These are phyloP conservation scores for Aureobasidium sp. DNA, from an alignment of 2,329 filamentous ascomycete species.

Conservation along the genomic window DNA sequence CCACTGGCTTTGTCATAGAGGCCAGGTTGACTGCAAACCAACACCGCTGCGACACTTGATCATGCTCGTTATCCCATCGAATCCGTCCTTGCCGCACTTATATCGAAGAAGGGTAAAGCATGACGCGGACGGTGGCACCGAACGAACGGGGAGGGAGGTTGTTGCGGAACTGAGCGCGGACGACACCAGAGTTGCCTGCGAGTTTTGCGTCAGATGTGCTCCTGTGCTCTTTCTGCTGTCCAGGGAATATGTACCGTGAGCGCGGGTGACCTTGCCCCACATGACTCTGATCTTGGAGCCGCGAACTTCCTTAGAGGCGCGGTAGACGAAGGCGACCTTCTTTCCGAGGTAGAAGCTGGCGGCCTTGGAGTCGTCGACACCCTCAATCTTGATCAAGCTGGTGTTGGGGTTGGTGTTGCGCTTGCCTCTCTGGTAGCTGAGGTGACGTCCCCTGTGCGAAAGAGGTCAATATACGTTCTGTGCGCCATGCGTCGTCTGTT, in stretches of 20 bases:
- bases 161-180: constrained; percentile 92
- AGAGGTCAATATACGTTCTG: constrained; percentile 15
- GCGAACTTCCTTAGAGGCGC: constrained; percentile 85
- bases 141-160: constrained; percentile 96
- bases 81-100: constrained; percentile 17
- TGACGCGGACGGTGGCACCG: constrained; percentile 49
- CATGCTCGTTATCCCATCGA: constrained; percentile 11
- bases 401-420: constrained; percentile 74
- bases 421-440: constrained; percentile 95
- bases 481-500: not conserved
- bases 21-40: constrained; percentile 13
- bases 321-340: constrained; percentile 98
- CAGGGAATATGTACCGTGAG: constrained; percentile 60
- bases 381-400: constrained; percentile 95
- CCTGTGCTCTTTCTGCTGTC: constrained; percentile 12
- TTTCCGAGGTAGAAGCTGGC: constrained; percentile 98
- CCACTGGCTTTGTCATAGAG: constrained; percentile 9
- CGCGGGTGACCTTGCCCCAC: constrained; percentile 96
- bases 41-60: constrained; percentile 11
- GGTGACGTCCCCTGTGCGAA: constrained; percentile 75
- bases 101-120: constrained; percentile 35
- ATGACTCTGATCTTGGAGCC: constrained; percentile 98
- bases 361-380: constrained; percentile 81
- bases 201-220: constrained; percentile 17
- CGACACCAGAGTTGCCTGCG: constrained; percentile 90